Evolutionary conservation across 2,329 filamentous ascomycete species (phyloP).

Genomic region (Helotiales sp.): DNA sequence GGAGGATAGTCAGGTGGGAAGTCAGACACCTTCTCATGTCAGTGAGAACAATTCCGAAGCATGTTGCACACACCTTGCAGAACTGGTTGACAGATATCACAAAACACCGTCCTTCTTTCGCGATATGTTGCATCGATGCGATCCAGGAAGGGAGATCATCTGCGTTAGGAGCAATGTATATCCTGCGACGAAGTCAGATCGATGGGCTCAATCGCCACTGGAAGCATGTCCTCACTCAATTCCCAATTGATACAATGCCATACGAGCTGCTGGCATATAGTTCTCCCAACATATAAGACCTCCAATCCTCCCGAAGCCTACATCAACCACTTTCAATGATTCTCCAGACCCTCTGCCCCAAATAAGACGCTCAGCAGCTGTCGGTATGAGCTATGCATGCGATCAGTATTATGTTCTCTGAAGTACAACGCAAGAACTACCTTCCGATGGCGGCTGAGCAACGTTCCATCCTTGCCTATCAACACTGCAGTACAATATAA

Average conservation of each 20-base stretch:
- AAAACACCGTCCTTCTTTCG: conserved; percentile 46
- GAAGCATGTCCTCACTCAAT: neutral
- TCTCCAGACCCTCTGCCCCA: conserved; percentile 43
- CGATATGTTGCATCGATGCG: conserved; percentile 45
- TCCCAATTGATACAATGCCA: conserved; percentile 37
- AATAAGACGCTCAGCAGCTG: conserved; percentile 41
- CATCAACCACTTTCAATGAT: conserved; percentile 39
- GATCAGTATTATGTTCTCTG: neutral
- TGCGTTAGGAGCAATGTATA: neutral
- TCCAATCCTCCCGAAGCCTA: conserved; percentile 42
- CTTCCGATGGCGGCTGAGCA: conserved; percentile 41
- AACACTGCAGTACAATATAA: conserved; percentile 43
- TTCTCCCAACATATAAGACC: conserved; percentile 47
- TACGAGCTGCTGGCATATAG: conserved; percentile 44
- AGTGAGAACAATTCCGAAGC: neutral
- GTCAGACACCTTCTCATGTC: conserved; percentile 27
- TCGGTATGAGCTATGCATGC: conserved; percentile 38
- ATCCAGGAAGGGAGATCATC: conserved; percentile 33
- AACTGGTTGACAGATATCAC: conserved; percentile 44
- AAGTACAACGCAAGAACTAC: conserved; percentile 20
- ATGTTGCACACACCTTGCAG: conserved; percentile 32
- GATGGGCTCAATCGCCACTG: neutral
- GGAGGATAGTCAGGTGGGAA: conserved; percentile 44
- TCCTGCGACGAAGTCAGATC: neutral
- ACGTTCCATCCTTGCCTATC: conserved; percentile 38